These are phyloP conservation scores for Penicillium sp. DNA, from an alignment of 2,329 filamentous ascomycete genomes.

Conservation along the genomic window DNA sequence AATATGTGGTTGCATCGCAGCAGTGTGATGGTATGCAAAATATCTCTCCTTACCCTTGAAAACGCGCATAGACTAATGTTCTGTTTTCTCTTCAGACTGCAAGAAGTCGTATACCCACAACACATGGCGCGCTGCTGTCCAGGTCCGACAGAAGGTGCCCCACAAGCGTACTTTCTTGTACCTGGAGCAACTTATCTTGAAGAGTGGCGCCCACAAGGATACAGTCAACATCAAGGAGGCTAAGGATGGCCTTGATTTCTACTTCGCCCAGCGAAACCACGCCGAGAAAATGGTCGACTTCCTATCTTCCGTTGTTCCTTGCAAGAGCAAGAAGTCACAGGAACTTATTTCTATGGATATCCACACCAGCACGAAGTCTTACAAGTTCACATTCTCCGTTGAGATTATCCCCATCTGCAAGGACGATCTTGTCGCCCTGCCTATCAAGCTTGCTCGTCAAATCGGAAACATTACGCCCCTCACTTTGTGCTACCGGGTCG, in stretches of 20 bases:
- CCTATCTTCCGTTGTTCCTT: slow-evolving; percentile 54
- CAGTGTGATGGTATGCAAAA: slow-evolving; percentile 61
- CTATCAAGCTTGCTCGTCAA: slow-evolving; percentile 82
- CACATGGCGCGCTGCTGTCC: slow-evolving; percentile 89
- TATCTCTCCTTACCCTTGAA: too few relatives aligned
- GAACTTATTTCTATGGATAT: slow-evolving; percentile 92
- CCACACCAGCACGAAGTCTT: slow-evolving; percentile 86
- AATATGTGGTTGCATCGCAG: slow-evolving; percentile 86
- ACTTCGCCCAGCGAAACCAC: slow-evolving; percentile 84
- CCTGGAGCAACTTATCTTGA: slow-evolving; percentile 93
- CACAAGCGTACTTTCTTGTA: slow-evolving; percentile 87
- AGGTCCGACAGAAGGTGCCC: slow-evolving; percentile 93
- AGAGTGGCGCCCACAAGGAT: slow-evolving; percentile 86
- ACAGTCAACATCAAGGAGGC: slow-evolving; percentile 98
- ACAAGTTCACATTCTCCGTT: slow-evolving; percentile 88
- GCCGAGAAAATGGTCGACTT: slow-evolving; percentile 93
- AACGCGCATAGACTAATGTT: neutral
- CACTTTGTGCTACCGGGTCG: slow-evolving; percentile 81
- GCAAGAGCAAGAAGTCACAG: slow-evolving; percentile 79
- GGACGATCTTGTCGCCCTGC: slow-evolving; percentile 92
- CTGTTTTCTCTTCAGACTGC: slow-evolving; percentile 66
- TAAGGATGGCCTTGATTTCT: slow-evolving; percentile 95
- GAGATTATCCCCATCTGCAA: slow-evolving; percentile 95
- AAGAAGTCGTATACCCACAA: slow-evolving; percentile 95
- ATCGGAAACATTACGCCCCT: slow-evolving; percentile 87